phyloP scores from a whole-genome alignment of 768 basidiomycete genomes.

The Suillus bovinus region DNA sequence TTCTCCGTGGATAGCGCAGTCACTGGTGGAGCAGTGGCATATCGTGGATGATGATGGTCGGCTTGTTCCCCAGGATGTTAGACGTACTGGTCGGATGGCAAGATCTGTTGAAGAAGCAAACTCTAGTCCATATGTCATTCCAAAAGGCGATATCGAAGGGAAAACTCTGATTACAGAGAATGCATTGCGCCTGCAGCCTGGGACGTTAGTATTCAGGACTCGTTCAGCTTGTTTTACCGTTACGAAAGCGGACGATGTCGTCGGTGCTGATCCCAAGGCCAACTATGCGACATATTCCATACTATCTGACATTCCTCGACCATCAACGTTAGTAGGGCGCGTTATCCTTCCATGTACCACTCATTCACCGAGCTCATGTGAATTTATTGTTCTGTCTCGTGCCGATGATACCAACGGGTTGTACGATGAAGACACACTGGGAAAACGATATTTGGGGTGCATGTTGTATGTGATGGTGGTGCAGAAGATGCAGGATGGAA shows the following conservation, averaged over 20 bases:
- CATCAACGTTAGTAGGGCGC: constrained; percentile 13
- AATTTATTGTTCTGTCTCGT: constrained; percentile 26
- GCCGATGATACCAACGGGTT: constrained; percentile 8
- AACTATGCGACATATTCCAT: constrained; percentile 15
- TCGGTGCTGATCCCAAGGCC: neutral
- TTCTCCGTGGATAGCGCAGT: constrained; percentile 12
- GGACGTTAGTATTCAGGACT: constrained; percentile 28
- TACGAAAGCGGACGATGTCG: neutral
- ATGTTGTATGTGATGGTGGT: constrained; percentile 26
- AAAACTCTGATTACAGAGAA: neutral
- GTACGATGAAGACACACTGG: constrained; percentile 15
- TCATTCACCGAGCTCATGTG: constrained; percentile 12
- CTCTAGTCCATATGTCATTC: constrained; percentile 10
- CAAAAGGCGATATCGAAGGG: neutral
- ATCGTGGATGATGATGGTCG: constrained; percentile 16
- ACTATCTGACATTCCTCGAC: constrained; percentile 5
- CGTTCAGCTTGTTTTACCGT: constrained; percentile 16
- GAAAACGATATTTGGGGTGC: constrained; percentile 17
- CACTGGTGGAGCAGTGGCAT: constrained; percentile 20
- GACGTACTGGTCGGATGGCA: neutral
- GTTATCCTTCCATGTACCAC: constrained; percentile 19
- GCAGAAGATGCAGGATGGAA: neutral
- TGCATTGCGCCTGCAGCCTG: constrained; percentile 13
- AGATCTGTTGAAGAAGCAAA: neutral
- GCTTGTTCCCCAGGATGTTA: constrained; percentile 17